Conservation (phyloP, 2,329 filamentous ascomycete species). For the Cercospora citrullina region DNA sequence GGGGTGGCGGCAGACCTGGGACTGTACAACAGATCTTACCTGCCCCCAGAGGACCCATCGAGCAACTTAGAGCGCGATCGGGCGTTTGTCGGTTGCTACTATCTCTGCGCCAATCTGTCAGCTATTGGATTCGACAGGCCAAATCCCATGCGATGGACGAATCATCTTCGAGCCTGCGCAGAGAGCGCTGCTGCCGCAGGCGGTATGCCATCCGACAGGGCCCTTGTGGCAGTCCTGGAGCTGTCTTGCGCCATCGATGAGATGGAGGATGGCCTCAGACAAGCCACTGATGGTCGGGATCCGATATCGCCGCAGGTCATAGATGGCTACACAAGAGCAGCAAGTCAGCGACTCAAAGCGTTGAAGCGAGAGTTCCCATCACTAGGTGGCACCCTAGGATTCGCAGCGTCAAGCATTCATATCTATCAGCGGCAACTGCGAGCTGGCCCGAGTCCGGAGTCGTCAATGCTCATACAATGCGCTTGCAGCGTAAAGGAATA, state of each 20-base stretch:
- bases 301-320: constrained; percentile 17
- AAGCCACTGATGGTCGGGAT: constrained; percentile 12
- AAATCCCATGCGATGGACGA: constrained; percentile 31
- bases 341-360: constrained; percentile 27
- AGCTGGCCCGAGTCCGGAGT: constrained; percentile 22
- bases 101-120: constrained; percentile 30
- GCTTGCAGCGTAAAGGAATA: constrained; percentile 34
- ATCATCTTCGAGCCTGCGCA: constrained; percentile 27
- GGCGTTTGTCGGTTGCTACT: constrained; percentile 33
- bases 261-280: constrained; percentile 25
- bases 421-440: constrained; percentile 27
- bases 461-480: constrained; percentile 29
- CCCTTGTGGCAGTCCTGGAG: constrained; percentile 24
- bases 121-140: constrained; percentile 31
- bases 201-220: constrained; percentile 22
- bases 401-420: constrained; percentile 27
- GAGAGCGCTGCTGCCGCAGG: constrained; percentile 18
- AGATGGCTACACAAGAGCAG: constrained; percentile 25
- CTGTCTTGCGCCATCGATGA: constrained; percentile 27
- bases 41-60: constrained; percentile 20
- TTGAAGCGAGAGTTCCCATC: constrained; percentile 30
- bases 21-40: constrained; percentile 23
- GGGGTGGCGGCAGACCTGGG: constrained; percentile 35
- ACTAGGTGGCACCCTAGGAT: constrained; percentile 23
- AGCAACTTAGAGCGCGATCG: constrained; percentile 26